Evolutionary conservation across 257 asterid genomes (phyloP).

Genomic region (Solanum microdontum): DNA sequence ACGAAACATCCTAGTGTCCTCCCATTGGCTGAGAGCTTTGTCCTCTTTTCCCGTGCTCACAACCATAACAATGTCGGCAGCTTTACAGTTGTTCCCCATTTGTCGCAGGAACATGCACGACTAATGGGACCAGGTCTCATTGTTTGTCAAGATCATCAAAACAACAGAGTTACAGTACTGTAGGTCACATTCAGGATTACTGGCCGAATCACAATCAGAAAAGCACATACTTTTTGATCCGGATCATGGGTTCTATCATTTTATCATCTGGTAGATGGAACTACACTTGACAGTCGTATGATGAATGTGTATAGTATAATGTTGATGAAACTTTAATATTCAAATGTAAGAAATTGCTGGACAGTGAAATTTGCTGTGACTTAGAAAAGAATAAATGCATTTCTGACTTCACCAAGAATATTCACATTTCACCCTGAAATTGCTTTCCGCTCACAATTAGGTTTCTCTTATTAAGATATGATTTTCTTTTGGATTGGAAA

Average conservation of each 20-base stretch:
- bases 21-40: background rate
- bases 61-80: background rate
- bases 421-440: too few relatives aligned
- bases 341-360: background rate
- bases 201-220: background rate
- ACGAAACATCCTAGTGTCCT: background rate
- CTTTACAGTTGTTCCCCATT: background rate
- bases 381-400: background rate
- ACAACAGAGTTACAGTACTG: background rate
- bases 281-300: background rate
- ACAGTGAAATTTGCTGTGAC: background rate
- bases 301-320: background rate
- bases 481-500: too few relatives aligned
- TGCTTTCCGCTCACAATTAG: too few relatives aligned
- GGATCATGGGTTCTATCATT: background rate
- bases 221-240: background rate
- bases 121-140: background rate
- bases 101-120: background rate
- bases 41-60: background rate
- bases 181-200: too few relatives aligned
- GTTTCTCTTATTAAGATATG: too few relatives aligned
- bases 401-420: background rate
- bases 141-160: background rate
- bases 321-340: background rate
- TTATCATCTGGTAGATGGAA: background rate